Evolutionary conservation across 1,284 basidiomycete genomes (phyloP).

Genomic region (Heimioporus punctisporus): DNA sequence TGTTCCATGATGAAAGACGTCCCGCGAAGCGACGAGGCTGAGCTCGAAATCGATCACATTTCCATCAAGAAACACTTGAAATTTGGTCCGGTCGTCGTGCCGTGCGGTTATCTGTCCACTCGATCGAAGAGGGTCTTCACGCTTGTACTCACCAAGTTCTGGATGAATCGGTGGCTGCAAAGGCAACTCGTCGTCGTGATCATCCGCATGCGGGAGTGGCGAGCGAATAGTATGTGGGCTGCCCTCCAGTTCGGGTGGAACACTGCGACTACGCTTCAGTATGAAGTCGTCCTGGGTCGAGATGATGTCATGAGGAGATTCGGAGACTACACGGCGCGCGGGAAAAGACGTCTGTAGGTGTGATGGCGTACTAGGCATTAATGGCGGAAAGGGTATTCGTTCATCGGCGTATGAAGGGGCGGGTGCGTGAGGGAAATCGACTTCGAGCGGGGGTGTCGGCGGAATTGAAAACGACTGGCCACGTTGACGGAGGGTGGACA

Average conservation of each 20-base stretch:
- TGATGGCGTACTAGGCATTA: conserved; percentile 17
- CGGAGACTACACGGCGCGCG: conserved; percentile 27
- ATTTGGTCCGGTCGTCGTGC: conserved; percentile 51
- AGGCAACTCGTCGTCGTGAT: conserved; percentile 23
- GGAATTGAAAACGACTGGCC: conserved; percentile 30
- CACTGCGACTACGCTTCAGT: conserved; percentile 50
- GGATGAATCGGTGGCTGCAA: not conserved
- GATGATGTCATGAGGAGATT: conserved; percentile 18
- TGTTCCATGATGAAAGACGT: conserved; percentile 40
- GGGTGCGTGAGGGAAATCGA: conserved; percentile 20
- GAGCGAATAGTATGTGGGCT: conserved; percentile 37
- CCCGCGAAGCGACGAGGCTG: conserved; percentile 45
- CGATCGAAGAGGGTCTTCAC: conserved; percentile 40
- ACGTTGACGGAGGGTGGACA: conserved; percentile 19
- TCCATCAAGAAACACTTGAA: conserved; percentile 59
- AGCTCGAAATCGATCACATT: conserved; percentile 62
- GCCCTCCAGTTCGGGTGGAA: conserved; percentile 53
- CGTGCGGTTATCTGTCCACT: conserved; percentile 55
- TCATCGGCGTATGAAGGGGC: conserved; percentile 45
- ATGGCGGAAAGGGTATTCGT: conserved; percentile 20
- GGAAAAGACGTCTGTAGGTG: conserved; percentile 25
- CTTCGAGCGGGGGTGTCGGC: conserved; percentile 23
- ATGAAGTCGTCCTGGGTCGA: conserved; percentile 24
- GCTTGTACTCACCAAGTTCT: conserved; percentile 2
- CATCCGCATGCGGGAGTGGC: conserved; percentile 36